Percentiles rank a stretch among this genome's conserved stretches.
Conservation (phyloP, 78 protist species). For the Corallochytrium limacisporum region DNA sequence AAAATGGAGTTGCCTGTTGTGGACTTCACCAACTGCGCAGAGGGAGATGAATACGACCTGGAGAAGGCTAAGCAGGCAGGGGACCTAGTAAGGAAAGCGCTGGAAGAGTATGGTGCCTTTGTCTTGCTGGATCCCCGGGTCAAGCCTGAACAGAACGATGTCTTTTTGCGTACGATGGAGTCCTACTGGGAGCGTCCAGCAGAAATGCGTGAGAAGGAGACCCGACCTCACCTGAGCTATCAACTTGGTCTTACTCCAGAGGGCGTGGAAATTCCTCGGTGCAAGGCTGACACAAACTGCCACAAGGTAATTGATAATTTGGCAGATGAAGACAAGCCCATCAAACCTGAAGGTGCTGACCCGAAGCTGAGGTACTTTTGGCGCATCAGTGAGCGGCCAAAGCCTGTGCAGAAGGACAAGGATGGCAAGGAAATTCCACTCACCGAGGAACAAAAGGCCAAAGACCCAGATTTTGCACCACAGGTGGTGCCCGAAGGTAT, state of each 20-base stretch:
- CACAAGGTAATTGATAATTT: background rate
- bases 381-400: conserved; percentile 63
- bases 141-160: too few species aligned
- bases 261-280: background rate
- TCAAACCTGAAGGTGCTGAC: conserved; percentile 38
- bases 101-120: too few species aligned
- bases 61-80: too few species aligned
- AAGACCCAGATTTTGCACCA: background rate
- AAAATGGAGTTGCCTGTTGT: too few species aligned
- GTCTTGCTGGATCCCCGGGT: too few species aligned
- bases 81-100: too few species aligned
- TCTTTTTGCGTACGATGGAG: too few species aligned
- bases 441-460: background rate
- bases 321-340: conserved; percentile 2
- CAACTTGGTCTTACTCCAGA: conserved; percentile 2
- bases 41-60: too few species aligned
- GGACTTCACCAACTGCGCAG: too few species aligned
- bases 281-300: background rate
- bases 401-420: conserved; percentile 38
- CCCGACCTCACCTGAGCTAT: too few species aligned
- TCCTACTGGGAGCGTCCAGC: too few species aligned
- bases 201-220: too few species aligned
- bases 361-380: conserved; percentile 81
- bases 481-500: background rate
- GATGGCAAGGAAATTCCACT: conserved; percentile 62